Evolutionary conservation across 805 yeast species (phyloP), one percentile per base, ranked within the genome.

Genomic region (Naumovozyma castellii): DNA sequence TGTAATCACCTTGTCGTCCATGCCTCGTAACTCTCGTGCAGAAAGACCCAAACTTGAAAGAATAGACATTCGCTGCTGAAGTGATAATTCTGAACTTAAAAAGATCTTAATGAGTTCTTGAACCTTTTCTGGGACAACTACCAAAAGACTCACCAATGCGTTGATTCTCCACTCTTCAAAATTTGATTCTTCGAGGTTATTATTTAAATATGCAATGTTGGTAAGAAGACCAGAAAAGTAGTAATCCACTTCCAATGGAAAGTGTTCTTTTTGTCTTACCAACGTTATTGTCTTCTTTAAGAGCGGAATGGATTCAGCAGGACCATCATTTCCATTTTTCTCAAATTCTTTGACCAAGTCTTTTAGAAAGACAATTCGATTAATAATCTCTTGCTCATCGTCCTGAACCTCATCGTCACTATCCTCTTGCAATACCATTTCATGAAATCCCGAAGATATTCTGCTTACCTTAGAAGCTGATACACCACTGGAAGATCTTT

Each of bases 1-100:
- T 9, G 63, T 57, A 2, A 69, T 57, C n/a, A 68, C 68, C 10
- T 44, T 29, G 54, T 80, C 90, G 3, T 70, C 67, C 22, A 67
- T 57, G 0, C 87, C 90, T 34, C 81, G 65, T 8, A 87, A 65
- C 46, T 83, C 86, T 43, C 95, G 61, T 0, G 87, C 85, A 2
- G 84, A 74, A 18, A 87, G 61, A 0, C 88, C 80, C 10, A 85
- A 54, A 0, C 84, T 64, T 3, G 88, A 75, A 15, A 92, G 58
- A 6, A 88, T 66, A 20, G 74, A 62, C 62, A 88, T 67, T 36
- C 97, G 61, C 43, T 80, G 88, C 44, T 83, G 92, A 15, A 92
- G 57, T 0, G 95, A 85, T 45, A 81, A 76, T 52, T 90, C 98
- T 0, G 88, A 87, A 0, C 71, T 67, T 28, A 75, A 64, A 14